phyloP scores from a whole-genome alignment of 2,329 filamentous ascomycete genomes.

The Rhynchosporium secalis region DNA sequence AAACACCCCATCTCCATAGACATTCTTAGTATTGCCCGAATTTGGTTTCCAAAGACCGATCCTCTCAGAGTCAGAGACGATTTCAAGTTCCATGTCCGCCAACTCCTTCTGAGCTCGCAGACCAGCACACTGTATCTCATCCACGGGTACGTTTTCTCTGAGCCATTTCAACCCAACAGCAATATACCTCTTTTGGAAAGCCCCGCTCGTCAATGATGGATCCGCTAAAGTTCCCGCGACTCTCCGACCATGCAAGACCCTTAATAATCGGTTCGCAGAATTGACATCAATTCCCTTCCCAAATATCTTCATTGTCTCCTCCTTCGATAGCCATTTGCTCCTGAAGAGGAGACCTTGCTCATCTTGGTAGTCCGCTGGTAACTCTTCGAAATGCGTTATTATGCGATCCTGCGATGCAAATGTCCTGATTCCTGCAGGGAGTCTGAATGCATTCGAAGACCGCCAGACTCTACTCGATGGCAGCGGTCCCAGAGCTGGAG shows the following conservation, averaged over 20 bases:
- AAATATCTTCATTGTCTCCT: constrained; percentile 52
- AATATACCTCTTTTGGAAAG: constrained; percentile 41
- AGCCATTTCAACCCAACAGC: constrained; percentile 55
- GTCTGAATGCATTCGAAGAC: constrained; percentile 12
- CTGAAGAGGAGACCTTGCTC: constrained; percentile 55
- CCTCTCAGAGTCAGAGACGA: constrained; percentile 34
- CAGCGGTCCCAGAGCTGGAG: background rate
- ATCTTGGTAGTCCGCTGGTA: constrained; percentile 60
- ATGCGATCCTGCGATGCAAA: constrained; percentile 32
- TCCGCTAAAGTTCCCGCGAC: constrained; percentile 65
- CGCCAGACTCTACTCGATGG: constrained; percentile 3
- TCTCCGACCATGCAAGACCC: constrained; percentile 61
- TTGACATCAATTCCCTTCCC: constrained; percentile 47
- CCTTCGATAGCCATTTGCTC: constrained; percentile 48
- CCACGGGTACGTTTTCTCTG: constrained; percentile 53
- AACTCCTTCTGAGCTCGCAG: constrained; percentile 64
- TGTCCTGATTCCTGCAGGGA: constrained; percentile 20
- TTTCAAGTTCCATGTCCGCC: constrained; percentile 49
- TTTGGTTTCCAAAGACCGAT: constrained; percentile 37
- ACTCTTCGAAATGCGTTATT: constrained; percentile 55
- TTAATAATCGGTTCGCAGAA: constrained; percentile 54
- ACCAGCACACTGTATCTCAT: constrained; percentile 62
- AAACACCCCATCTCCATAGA: constrained; percentile 58
- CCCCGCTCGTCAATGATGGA: constrained; percentile 45
- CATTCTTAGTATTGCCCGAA: constrained; percentile 39